These are phyloP conservation scores for Candolleomyces eurysporus DNA, from an alignment of 768 basidiomycete species.

Conservation along the genomic window DNA sequence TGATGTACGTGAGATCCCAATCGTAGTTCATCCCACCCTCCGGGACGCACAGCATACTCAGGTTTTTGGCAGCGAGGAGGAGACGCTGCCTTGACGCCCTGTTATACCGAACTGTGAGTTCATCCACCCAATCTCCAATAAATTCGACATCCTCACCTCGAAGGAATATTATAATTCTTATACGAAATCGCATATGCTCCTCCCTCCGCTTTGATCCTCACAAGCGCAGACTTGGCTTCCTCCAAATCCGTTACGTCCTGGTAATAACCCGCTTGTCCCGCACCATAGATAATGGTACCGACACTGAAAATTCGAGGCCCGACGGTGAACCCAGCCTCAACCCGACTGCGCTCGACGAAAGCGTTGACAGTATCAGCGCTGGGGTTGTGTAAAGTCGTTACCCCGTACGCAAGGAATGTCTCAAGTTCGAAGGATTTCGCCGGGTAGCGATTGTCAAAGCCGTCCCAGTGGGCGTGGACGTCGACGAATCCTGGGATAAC, in stretches of 20 bases:
- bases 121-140: background rate
- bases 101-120: background rate
- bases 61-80: constrained; percentile 55
- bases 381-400: constrained; percentile 77
- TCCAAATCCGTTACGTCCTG: constrained; percentile 60
- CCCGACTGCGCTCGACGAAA: constrained; percentile 62
- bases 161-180: constrained; percentile 75
- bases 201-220: constrained; percentile 70
- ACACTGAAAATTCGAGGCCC: constrained; percentile 75
- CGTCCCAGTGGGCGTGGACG: constrained; percentile 74
- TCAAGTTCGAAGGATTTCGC: constrained; percentile 73
- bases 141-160: constrained; percentile 38
- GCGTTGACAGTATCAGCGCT: constrained; percentile 61
- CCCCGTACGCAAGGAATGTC: constrained; percentile 73
- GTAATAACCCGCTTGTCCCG: constrained; percentile 42
- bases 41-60: constrained; percentile 70
- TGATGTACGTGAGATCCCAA: constrained; percentile 76
- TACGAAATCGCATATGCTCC: constrained; percentile 71
- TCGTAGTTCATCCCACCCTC: constrained; percentile 81
- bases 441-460: constrained; percentile 50
- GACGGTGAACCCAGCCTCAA: constrained; percentile 66
- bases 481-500: constrained; percentile 74
- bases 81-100: constrained; percentile 70
- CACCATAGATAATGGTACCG: constrained; percentile 64
- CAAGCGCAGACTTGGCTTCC: constrained; percentile 65